A percentile compares a stretch with the other conserved stretches of the same genome.
phyloP scores from a whole-genome alignment of 2,329 filamentous ascomycete genomes.

The Dryadomyces quercivorus region DNA sequence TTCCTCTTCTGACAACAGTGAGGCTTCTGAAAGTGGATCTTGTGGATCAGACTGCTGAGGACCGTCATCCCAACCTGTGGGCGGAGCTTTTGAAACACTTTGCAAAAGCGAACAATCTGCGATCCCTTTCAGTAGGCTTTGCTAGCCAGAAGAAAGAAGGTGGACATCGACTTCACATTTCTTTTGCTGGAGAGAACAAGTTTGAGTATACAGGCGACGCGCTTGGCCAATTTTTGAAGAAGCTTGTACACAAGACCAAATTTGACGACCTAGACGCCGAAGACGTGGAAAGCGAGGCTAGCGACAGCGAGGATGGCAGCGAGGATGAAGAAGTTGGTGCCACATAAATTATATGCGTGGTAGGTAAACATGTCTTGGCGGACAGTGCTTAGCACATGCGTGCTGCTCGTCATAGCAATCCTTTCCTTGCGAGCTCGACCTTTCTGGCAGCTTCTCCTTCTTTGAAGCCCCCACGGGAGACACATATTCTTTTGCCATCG shows the following conservation, averaged over 20 bases:
- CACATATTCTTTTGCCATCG: slow-evolving; percentile 61
- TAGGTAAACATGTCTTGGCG: no score
- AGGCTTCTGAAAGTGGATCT: background rate
- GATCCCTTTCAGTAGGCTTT: background rate
- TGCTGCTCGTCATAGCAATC: slow-evolving; percentile 41
- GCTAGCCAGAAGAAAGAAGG: background rate
- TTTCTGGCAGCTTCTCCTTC: slow-evolving; percentile 60
- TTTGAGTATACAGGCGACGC: background rate
- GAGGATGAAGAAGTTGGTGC: background rate
- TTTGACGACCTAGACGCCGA: background rate
- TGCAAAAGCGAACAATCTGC: background rate
- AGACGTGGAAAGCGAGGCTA: background rate
- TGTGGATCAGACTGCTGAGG: background rate
- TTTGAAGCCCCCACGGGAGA: slow-evolving; percentile 64
- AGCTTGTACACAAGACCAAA: background rate
- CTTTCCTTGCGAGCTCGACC: slow-evolving; percentile 69
- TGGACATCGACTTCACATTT: background rate
- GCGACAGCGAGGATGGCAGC: background rate
- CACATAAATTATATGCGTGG: background rate
- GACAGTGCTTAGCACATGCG: no score
- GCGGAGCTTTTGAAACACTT: background rate
- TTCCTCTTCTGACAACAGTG: background rate
- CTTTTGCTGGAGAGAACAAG: background rate
- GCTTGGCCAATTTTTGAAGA: background rate
- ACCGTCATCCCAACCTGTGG: background rate